phyloP scores from a whole-genome alignment of 305 asterid genomes.

The Ajuga reptans region DNA sequence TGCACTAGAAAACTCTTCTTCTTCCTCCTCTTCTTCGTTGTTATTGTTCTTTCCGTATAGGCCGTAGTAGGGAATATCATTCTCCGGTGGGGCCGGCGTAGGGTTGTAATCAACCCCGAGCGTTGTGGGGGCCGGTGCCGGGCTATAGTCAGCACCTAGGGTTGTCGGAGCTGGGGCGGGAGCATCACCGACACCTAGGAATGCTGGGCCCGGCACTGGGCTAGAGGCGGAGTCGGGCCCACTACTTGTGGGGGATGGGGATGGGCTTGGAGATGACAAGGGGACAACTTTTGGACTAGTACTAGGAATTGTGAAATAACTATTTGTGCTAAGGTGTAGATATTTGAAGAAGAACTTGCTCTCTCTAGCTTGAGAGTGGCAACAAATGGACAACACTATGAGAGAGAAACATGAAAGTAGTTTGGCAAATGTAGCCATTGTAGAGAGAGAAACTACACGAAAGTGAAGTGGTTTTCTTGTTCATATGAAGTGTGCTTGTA shows the following conservation, averaged over 20 bases:
- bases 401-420: constrained; percentile 27
- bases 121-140: constrained; percentile 18
- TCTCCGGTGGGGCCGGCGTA: constrained; percentile 22
- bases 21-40: constrained; percentile 25
- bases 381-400: constrained; percentile 2
- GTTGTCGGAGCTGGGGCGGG: constrained; percentile 25
- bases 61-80: constrained; percentile 25
- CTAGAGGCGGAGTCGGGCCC: not conserved
- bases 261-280: constrained; percentile 24
- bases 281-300: constrained; percentile 1
- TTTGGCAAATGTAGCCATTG: constrained; percentile 31
- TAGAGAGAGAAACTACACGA: not conserved
- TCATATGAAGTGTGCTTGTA: not conserved
- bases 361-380: constrained; percentile 35
- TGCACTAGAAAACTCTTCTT: constrained; percentile 24
- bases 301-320: constrained; percentile 19
- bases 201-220: constrained; percentile 20
- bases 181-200: not conserved
- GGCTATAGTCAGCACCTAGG: not conserved
- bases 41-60: constrained; percentile 29
- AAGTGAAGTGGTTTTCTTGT: not conserved
- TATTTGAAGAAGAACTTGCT: constrained; percentile 36
- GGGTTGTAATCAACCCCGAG: not conserved
- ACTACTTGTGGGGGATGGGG: constrained; percentile 21
- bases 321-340: constrained; percentile 20